phyloP scores from a whole-genome alignment of 768 basidiomycete species.

The Leucocoprinus leucothites region DNA sequence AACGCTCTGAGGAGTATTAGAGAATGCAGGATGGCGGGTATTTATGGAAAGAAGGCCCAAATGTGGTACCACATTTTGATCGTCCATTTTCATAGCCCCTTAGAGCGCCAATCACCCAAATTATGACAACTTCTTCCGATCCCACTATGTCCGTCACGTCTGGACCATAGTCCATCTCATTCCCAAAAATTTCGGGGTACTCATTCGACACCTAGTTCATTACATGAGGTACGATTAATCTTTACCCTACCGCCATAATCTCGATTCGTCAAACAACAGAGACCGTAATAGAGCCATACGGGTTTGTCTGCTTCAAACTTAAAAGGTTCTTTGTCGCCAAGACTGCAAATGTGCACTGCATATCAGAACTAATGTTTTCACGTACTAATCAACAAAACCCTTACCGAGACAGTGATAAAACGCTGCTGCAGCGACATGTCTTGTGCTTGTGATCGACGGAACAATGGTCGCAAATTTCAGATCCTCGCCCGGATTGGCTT shows the following conservation, averaged over 20 bases:
- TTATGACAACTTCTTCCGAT: neutral
- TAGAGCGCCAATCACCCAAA: neutral
- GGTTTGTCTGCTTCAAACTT: slow-evolving; percentile 51
- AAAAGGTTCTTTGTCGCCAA: slow-evolving; percentile 75
- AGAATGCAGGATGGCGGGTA: neutral
- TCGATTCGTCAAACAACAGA: slow-evolving; percentile 23
- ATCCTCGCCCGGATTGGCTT: slow-evolving; percentile 47
- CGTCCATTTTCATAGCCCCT: neutral
- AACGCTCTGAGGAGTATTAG: neutral
- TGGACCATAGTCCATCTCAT: too few relatives aligned
- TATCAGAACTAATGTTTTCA: too few relatives aligned
- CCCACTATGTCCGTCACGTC: neutral
- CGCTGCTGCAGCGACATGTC: slow-evolving; percentile 76
- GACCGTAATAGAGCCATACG: slow-evolving; percentile 55
- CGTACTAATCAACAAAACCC: slow-evolving; percentile 18
- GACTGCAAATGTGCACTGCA: too few relatives aligned
- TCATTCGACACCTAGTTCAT: too few relatives aligned
- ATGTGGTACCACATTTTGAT: neutral
- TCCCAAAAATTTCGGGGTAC: too few relatives aligned
- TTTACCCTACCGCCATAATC: too few relatives aligned
- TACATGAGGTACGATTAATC: too few relatives aligned
- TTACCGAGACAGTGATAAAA: slow-evolving; percentile 85
- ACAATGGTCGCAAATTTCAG: slow-evolving; percentile 67
- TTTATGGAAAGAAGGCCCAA: neutral
- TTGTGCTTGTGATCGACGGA: slow-evolving; percentile 62